Evolutionary conservation across 2,329 filamentous ascomycete species (phyloP), one percentile per base, ranked within the genome.

Genomic region (Alternaria triticimaculans): DNA sequence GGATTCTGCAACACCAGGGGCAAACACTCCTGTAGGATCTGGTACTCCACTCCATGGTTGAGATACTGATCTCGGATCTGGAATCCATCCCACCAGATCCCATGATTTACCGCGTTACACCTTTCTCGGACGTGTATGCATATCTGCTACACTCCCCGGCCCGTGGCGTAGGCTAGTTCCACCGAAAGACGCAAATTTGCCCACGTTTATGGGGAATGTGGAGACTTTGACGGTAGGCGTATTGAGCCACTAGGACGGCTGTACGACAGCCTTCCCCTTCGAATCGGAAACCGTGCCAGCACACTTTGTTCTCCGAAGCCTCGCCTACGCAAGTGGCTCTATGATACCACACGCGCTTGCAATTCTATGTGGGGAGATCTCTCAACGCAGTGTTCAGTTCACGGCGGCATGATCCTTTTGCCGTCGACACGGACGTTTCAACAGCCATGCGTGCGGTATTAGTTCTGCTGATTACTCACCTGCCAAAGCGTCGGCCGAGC

Each of bases 1-100:
- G 7, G 77, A 78, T 62, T 76, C 77, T 25, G 73, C 67, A 25
- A 80, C 79, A 21, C 76, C 78, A 15, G 77, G 73, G 14, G 72
- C 69, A 33, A 74, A 69, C 61, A 78, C 76, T 45, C 76, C 77
- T 21, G 72, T 68, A 33, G 74, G 72, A n/a, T 72, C 75, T 23
- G 69, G 69, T 20, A 80, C 78, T 37, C 78, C 77, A 58, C 58
- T 78, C 64, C 76, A 79, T 69, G 49, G 68, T 41, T 80, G 69
- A 76, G 37, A 44, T 15, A 23, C 20, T 43, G 26, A 9, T 14
- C 50, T 48, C 21, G n/a, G 25, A 55, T 51, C 54, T 57, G 26
- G 18, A 37, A 49, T 48, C 5, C 8, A 23, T 23, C 25, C 12
- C 57, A 54, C 41, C 53, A 37, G 7, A 62, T 62, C n/a, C 41